A percentile compares a stretch with the other conserved stretches of the same genome.
phyloP scores from a whole-genome alignment of 257 asterid species.

The Solanum chmielewskii region DNA sequence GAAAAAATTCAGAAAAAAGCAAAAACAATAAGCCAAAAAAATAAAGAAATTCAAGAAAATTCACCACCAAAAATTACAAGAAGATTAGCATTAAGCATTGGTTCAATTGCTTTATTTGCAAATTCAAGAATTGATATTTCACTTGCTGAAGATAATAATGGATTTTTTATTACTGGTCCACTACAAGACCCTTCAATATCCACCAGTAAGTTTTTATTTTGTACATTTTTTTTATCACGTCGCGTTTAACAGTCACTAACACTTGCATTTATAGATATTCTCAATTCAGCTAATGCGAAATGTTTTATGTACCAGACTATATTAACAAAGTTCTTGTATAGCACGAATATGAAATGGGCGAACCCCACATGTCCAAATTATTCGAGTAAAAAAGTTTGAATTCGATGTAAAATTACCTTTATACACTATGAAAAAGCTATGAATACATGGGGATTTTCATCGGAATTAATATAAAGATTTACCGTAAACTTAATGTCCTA shows the following conservation, averaged over 20 bases:
- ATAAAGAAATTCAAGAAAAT: background rate
- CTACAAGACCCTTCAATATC: constrained; percentile 34
- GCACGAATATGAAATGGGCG: background rate
- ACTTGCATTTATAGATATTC: background rate
- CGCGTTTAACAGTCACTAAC: background rate
- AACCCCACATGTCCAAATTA: background rate
- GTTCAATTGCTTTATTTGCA: constrained; percentile 10
- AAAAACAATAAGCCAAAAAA: background rate
- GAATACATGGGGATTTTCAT: too few relatives aligned
- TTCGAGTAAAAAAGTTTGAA: background rate
- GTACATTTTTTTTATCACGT: background rate
- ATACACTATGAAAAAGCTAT: too few relatives aligned
- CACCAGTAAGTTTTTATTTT: background rate
- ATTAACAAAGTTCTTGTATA: too few relatives aligned
- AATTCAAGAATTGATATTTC: constrained; percentile 19
- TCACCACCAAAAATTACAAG: constrained; percentile 14
- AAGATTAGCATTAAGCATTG: constrained; percentile 40
- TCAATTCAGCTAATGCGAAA: accelerated
- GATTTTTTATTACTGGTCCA: constrained; percentile 53
- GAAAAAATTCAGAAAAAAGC: constrained; percentile 5
- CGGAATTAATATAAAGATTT: too few relatives aligned
- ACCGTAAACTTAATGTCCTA: too few relatives aligned
- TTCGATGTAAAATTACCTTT: too few relatives aligned
- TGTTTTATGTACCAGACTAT: too few relatives aligned
- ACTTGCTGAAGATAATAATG: constrained; percentile 58